Conservation (phyloP, 108 stramenopile species). For the Parmales sp. region DNA sequence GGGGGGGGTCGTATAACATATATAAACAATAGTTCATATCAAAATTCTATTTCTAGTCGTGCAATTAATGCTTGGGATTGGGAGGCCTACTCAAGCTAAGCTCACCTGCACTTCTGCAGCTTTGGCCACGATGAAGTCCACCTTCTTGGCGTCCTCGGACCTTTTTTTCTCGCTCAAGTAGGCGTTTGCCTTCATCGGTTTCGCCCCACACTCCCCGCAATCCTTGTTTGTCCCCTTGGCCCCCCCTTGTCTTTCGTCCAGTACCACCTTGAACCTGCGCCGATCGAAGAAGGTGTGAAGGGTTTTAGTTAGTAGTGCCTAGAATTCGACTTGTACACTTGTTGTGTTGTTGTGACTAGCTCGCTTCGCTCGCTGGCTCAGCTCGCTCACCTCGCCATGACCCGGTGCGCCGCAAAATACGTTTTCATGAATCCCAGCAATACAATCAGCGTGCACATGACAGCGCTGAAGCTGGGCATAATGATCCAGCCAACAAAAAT, state of each 20-base stretch:
- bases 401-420: neutral
- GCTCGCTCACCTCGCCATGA: neutral
- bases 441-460: neutral
- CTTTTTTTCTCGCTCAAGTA: neutral
- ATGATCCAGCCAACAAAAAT: neutral
- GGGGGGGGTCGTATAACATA: too few species aligned
- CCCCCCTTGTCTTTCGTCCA: neutral
- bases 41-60: too few species aligned
- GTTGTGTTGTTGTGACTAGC: neutral
- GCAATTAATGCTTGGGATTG: too few species aligned
- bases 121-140: too few species aligned
- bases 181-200: neutral
- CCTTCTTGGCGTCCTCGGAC: too few species aligned
- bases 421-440: neutral
- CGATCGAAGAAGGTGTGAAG: neutral
- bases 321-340: neutral
- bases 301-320: too few species aligned
- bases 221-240: neutral
- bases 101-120: too few species aligned
- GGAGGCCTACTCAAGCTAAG: too few species aligned
- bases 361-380: neutral
- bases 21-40: too few species aligned
- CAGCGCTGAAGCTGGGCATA: neutral
- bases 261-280: neutral
- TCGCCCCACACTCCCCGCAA: neutral